A percentile compares a stretch with the other conserved stretches of the same genome.
Conservation (phyloP, 2,329 filamentous ascomycete genomes). For the Penicillium sp. region DNA sequence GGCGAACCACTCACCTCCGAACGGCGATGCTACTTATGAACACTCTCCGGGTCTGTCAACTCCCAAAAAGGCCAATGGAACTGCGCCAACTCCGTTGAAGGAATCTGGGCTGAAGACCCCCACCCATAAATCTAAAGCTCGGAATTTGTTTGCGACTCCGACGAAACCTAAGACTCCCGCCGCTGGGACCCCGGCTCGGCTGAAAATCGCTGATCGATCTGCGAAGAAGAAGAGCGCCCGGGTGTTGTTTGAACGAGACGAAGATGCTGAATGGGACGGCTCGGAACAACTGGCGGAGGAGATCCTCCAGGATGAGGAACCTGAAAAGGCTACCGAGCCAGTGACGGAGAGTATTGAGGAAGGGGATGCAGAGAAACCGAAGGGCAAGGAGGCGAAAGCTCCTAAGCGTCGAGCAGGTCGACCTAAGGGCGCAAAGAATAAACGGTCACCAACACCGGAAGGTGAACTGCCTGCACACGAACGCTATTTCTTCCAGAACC, state of each 20-base stretch:
- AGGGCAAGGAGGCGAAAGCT: slow-evolving; percentile 44
- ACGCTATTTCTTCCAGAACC: slow-evolving; percentile 90
- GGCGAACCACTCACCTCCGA: slow-evolving; percentile 11
- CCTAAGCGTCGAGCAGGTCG: slow-evolving; percentile 57
- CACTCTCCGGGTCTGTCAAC: slow-evolving; percentile 31
- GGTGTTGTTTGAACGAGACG: slow-evolving; percentile 72
- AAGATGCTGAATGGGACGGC: slow-evolving; percentile 62
- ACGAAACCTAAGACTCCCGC: slow-evolving; percentile 32
- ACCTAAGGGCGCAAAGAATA: slow-evolving; percentile 57
- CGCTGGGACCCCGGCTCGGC: slow-evolving; percentile 59
- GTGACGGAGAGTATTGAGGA: slow-evolving; percentile 38
- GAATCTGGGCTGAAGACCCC: slow-evolving; percentile 39
- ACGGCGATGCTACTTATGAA: slow-evolving; percentile 25
- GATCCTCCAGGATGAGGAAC: slow-evolving; percentile 57
- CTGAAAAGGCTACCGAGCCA: slow-evolving; percentile 20
- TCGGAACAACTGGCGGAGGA: slow-evolving; percentile 67
- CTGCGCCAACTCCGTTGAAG: slow-evolving; percentile 31
- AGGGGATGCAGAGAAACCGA: slow-evolving; percentile 33
- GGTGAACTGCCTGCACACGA: slow-evolving; percentile 82
- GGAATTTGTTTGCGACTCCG: slow-evolving; percentile 43
- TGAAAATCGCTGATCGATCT: slow-evolving; percentile 75
- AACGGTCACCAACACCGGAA: slow-evolving; percentile 75
- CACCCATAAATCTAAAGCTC: slow-evolving; percentile 37
- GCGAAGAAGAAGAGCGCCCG: slow-evolving; percentile 82
- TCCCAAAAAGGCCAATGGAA: slow-evolving; percentile 31